phyloP scores from a whole-genome alignment of 768 basidiomycete species.

The Rhizopogon vinicolor region DNA sequence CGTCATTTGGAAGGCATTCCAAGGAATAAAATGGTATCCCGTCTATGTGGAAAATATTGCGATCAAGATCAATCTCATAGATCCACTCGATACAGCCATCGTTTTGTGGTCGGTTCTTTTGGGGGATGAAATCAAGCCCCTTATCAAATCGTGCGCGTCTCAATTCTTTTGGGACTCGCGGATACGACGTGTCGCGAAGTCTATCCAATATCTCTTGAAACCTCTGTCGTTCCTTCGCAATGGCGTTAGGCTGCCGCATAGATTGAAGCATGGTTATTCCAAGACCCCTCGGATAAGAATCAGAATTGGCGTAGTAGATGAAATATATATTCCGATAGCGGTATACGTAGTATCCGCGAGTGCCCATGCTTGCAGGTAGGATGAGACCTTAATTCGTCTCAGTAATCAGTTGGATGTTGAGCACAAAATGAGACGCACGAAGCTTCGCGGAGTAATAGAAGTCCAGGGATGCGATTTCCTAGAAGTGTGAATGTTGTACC shows the following conservation, averaged over 20 bases:
- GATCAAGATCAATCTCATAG: constrained; percentile 26
- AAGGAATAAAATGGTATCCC: not conserved
- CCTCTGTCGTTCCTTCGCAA: not conserved
- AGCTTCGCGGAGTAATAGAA: too few relatives aligned
- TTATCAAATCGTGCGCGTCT: too few relatives aligned
- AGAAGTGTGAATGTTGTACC: too few relatives aligned
- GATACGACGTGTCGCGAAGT: not conserved
- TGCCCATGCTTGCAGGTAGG: constrained; percentile 12
- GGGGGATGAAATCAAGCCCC: too few relatives aligned
- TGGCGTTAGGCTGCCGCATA: not conserved
- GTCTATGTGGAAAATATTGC: constrained; percentile 20
- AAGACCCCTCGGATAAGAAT: constrained; percentile 18
- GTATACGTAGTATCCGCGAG: constrained; percentile 13
- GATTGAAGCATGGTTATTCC: constrained; percentile 14
- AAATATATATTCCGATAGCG: constrained; percentile 18
- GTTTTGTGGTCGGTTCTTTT: too few relatives aligned
- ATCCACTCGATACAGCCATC: not conserved
- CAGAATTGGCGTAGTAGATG: constrained; percentile 12
- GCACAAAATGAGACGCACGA: too few relatives aligned
- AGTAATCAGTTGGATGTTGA: too few relatives aligned
- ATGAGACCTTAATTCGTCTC: not conserved
- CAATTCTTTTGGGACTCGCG: too few relatives aligned
- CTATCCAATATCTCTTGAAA: not conserved
- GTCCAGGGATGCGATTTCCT: too few relatives aligned
- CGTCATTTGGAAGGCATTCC: too few relatives aligned